These are phyloP conservation scores for Trebouxiophyceae sp. DNA, from an alignment of 163 green algal species.

Conservation along the genomic window DNA sequence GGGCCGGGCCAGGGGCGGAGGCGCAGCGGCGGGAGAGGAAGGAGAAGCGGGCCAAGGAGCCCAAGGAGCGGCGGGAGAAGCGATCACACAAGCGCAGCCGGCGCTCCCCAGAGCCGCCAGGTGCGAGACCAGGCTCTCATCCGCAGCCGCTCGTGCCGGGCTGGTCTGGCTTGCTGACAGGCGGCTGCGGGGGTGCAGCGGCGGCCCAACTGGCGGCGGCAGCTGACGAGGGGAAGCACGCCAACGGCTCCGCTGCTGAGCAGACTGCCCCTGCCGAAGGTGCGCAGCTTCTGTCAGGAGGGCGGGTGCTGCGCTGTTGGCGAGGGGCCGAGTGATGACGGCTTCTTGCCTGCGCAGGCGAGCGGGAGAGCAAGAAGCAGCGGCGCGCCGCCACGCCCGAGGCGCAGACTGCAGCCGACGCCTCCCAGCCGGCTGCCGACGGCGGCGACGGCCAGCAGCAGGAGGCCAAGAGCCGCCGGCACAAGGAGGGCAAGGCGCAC, in stretches of 20 bases:
- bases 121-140: background rate
- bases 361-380: no score
- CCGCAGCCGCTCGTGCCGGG: background rate
- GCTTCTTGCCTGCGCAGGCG: no score
- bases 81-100: background rate
- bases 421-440: background rate
- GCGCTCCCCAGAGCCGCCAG: background rate
- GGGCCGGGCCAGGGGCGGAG: background rate
- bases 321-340: no score
- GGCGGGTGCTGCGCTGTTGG: background rate
- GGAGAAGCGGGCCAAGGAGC: background rate
- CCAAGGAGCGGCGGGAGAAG: conserved; percentile 9
- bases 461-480: background rate
- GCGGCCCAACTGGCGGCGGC: no score
- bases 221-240: no score
- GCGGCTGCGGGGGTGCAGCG: no score
- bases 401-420: background rate
- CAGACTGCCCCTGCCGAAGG: no score
- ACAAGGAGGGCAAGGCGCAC: conserved; percentile 1
- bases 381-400: background rate
- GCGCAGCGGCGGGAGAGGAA: background rate
- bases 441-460: background rate
- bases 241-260: no score
- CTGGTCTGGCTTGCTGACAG: background rate
- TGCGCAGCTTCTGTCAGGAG: no score